A percentile compares a stretch with the other conserved stretches of the same genome.
Conservation (phyloP, 129 eudicot species). For the Escallonia rubra region DNA sequence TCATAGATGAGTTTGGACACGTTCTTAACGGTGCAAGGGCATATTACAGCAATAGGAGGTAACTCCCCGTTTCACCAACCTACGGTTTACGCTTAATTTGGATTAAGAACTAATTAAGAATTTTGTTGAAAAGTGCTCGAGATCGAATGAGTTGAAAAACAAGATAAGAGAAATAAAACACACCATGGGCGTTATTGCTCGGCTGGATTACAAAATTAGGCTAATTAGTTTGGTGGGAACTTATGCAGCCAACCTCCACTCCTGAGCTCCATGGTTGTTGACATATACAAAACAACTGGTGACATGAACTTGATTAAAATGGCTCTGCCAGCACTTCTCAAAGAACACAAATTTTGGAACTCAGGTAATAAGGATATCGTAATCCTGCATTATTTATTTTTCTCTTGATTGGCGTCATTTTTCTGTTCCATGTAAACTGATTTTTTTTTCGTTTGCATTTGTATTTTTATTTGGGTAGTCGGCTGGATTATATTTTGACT, state of each 20-base stretch:
- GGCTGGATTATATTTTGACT: no score
- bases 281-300: conserved; percentile 52
- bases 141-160: no score
- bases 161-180: no score
- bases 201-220: not conserved
- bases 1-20: conserved; percentile 62
- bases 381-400: not conserved
- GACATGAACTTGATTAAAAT: conserved; percentile 54
- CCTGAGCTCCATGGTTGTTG: conserved; percentile 81
- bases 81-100: no score
- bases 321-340: conserved; percentile 70
- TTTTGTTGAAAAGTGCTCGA: no score
- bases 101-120: no score
- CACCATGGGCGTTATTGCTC: no score
- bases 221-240: conserved; percentile 2
- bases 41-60: conserved; percentile 91
- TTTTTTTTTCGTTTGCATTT: not conserved
- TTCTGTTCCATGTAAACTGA: not conserved
- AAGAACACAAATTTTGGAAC: conserved; percentile 81
- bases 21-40: conserved; percentile 93
- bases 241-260: conserved; percentile 88
- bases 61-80: not conserved
- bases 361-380: conserved; percentile 33
- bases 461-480: no score
- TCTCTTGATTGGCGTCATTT: not conserved